Percentiles rank a stretch among this genome's conserved stretches.
phyloP scores from a whole-genome alignment of 164 flowering plant species.

The Cinnamomum micranthum region DNA sequence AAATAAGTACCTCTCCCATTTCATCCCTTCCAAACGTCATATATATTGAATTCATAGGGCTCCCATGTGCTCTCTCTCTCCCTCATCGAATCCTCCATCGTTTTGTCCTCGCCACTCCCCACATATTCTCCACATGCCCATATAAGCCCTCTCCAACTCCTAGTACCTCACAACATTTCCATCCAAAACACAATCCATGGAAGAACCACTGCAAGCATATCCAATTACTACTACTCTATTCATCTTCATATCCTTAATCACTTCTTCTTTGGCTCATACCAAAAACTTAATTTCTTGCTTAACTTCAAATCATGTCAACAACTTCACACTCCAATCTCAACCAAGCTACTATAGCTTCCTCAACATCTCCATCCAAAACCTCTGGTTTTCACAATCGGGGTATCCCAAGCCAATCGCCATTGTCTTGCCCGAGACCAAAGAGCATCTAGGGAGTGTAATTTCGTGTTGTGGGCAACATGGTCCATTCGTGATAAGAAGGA shows the following conservation, averaged over 20 bases:
- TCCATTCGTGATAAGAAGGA: conserved; percentile 15
- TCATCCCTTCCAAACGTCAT: not conserved
- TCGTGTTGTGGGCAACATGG: conserved; percentile 18
- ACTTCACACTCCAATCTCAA: conserved; percentile 10
- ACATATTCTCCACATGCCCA: not conserved
- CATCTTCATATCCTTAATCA: conserved; percentile 6
- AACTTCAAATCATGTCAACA: conserved; percentile 10
- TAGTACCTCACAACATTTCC: not conserved
- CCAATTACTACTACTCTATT: conserved; percentile 2
- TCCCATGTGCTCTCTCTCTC: not conserved
- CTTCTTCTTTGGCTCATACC: conserved; percentile 6
- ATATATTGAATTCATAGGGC: conserved; percentile 4
- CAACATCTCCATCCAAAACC: conserved; percentile 23
- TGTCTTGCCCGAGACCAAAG: conserved; percentile 19
- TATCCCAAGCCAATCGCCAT: conserved; percentile 17
- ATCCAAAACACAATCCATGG: not conserved
- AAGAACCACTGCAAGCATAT: not conserved
- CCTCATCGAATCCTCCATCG: conserved; percentile 6
- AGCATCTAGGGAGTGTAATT: conserved; percentile 14
- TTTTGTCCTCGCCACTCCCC: conserved; percentile 1
- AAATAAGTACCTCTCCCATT: not conserved
- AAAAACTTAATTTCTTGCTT: conserved; percentile 14
- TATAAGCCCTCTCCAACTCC: not conserved
- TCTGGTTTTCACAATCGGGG: conserved; percentile 14
- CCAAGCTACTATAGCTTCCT: conserved; percentile 12